phyloP scores from a whole-genome alignment of 1,284 basidiomycete species.

The Apiotrichum laibachii region DNA sequence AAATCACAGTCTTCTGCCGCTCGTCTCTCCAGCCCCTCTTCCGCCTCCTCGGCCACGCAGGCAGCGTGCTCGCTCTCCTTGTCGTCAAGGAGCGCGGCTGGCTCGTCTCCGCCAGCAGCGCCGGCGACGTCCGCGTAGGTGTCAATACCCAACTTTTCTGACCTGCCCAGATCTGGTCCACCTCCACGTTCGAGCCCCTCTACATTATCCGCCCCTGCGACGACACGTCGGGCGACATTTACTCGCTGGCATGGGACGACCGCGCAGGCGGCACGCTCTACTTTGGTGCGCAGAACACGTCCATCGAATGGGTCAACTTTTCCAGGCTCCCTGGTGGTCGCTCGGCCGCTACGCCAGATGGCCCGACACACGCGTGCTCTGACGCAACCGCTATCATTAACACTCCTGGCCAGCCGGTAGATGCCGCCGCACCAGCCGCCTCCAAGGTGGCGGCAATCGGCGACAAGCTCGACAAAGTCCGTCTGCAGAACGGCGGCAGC shows the following conservation, averaged over 20 bases:
- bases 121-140: conserved; percentile 74
- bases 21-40: conserved; percentile 65
- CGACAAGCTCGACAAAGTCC: conserved; percentile 1
- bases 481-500: neutral
- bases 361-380: neutral
- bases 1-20: conserved; percentile 71
- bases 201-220: conserved; percentile 79
- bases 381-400: neutral
- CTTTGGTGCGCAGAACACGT: conserved; percentile 83
- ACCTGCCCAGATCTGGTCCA: conserved; percentile 72
- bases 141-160: conserved; percentile 2
- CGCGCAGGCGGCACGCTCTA: conserved; percentile 67
- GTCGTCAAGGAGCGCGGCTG: conserved; percentile 72
- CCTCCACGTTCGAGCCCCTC: conserved; percentile 64
- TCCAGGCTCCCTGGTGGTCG: conserved; percentile 22
- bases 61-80: conserved; percentile 78
- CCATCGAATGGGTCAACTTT: conserved; percentile 79
- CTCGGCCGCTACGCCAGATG: neutral
- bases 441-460: neutral
- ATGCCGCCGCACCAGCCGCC: neutral
- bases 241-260: conserved; percentile 78
- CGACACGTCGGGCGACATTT: conserved; percentile 86
- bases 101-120: conserved; percentile 70
- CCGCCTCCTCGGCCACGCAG: conserved; percentile 79
- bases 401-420: neutral